Evolutionary conservation across 805 yeast genomes (phyloP), one percentile per base, ranked within the genome.

Genomic region (Suhomyces pyralidae): DNA sequence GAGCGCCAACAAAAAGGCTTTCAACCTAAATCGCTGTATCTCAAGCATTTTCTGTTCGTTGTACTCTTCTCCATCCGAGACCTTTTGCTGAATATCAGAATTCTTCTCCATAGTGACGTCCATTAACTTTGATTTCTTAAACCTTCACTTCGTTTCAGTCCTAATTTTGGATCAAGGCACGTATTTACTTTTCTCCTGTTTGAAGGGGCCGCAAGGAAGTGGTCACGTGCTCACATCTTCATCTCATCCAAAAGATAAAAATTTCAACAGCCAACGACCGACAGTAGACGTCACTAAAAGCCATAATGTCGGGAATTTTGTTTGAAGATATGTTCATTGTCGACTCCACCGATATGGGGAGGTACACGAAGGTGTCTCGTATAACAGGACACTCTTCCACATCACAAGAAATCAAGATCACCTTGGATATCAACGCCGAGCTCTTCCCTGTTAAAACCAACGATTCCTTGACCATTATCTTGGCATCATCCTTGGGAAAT

Each of bases 261-360:
- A 45, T 45, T 45, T 45, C 38, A 9, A 15, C n/a, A 19, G 5
- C 42, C 42, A 38, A 19, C 24, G 24, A 17, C 24, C 20, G 24
- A n/a, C 22, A 17, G 42, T 8, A 38, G 24, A 19, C 20, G 14
- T 17, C 42, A 19, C 20, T 17, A 38, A 24, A 19, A 38, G 42
- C 42, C n/a, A 19, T 9, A 17, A 74, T 74, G 78, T 73, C 78
- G 68, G 87, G 65, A 50, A 86, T 93, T 36, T 81, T 94, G 58
- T 94, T 94, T 69, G 97, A 94, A 71, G 98, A 93, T 72, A 85
- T 92, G 66, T 94, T 93, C 76, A 83, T 83, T 57, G 85, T 94
- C 62, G 85, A 87, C 56, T 84, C 92, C 43, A 85, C 89, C 47
- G 98, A 93, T 66, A 72, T 86, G 32, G 97, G 90, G 46, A 84